Conservation (phyloP, 768 basidiomycete species). For the Tephrocybe sp. region DNA sequence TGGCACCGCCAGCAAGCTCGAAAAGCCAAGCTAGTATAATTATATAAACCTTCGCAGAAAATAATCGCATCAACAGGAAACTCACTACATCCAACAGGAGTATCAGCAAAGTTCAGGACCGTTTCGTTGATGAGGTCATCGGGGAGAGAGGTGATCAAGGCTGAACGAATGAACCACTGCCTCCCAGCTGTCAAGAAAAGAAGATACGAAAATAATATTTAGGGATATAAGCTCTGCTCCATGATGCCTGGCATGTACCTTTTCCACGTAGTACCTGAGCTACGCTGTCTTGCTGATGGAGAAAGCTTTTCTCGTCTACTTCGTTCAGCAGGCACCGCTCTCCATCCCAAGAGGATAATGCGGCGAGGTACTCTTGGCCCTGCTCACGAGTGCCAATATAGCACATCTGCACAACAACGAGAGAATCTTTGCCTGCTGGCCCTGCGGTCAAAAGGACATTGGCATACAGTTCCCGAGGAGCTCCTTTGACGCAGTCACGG, state of each 20-base stretch:
- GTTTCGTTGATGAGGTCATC: constrained; percentile 87
- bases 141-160: constrained; percentile 78
- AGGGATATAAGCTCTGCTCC: too few species aligned
- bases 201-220: too few species aligned
- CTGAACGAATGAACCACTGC: constrained; percentile 91
- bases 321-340: constrained; percentile 86
- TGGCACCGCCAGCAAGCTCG: constrained; percentile 84
- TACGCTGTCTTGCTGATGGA: constrained; percentile 89
- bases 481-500: constrained; percentile 89
- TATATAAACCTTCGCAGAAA: not conserved
- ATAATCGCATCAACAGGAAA: constrained; percentile 15
- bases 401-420: constrained; percentile 92
- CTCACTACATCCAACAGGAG: constrained; percentile 91
- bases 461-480: constrained; percentile 85
- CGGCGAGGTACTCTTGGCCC: constrained; percentile 76
- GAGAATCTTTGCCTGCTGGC: constrained; percentile 77
- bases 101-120: constrained; percentile 75
- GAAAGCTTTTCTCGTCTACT: constrained; percentile 86
- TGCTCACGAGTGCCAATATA: constrained; percentile 77
- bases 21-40: constrained; percentile 80
- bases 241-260: constrained; percentile 42
- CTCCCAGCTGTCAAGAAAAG: constrained; percentile 53
- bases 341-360: constrained; percentile 86
- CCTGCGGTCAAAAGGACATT: constrained; percentile 92
- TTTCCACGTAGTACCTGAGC: constrained; percentile 87